These are phyloP conservation scores for Persicaria maculosa DNA, from an alignment of 148 eudicot species.

Conservation along the genomic window DNA sequence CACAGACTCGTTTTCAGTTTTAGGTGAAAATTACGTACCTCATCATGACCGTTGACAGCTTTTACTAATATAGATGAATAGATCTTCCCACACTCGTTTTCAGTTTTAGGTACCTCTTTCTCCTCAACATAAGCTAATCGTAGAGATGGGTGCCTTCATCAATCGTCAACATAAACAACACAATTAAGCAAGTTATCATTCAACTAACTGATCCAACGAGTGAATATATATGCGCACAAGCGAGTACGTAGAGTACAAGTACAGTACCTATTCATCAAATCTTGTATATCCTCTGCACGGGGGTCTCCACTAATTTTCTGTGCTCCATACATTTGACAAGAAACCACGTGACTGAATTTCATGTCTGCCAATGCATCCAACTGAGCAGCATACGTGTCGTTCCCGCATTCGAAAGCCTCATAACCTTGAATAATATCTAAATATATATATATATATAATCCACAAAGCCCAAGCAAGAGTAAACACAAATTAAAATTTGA, in stretches of 20 bases:
- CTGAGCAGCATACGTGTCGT: conserved; percentile 69
- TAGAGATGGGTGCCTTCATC: conserved; percentile 65
- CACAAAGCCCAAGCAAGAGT: no score
- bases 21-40: conserved; percentile 32
- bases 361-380: conserved; percentile 84
- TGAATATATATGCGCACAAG: no score
- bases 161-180: conserved; percentile 8
- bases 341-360: conserved; percentile 75
- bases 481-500: no score
- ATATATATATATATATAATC: no score
- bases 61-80: conserved; percentile 82
- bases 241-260: no score
- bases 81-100: conserved; percentile 29
- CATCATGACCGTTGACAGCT: conserved; percentile 80
- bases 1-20: no score
- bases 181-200: neutral
- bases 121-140: conserved; percentile 99
- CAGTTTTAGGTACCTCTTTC: conserved; percentile 40
- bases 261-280: conserved; percentile 58
- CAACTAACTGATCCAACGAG: no score
- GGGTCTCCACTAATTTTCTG: conserved; percentile 76
- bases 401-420: conserved; percentile 63
- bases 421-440: conserved; percentile 83
- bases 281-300: conserved; percentile 77
- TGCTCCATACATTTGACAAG: conserved; percentile 87